Evolutionary conservation across 1,284 basidiomycete genomes (phyloP), one percentile per base, ranked within the genome.

Genomic region (Leccinum griseonigrum): DNA sequence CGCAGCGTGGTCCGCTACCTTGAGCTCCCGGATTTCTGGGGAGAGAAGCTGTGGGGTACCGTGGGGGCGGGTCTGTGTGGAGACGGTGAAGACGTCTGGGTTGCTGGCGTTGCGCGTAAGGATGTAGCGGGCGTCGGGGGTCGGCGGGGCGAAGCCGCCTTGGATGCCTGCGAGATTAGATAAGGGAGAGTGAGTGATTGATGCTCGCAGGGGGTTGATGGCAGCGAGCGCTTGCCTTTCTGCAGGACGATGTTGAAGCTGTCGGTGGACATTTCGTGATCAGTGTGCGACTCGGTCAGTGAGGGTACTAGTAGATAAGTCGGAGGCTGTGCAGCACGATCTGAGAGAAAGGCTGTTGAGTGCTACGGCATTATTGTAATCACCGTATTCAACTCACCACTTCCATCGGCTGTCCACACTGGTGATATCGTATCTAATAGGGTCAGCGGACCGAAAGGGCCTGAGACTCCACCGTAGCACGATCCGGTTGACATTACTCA

Each of bases 121-220:
- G 32, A 78, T 80, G 68, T 84, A 78, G 67, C 88, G 76, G 16
- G 82, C 83, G 51, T 75, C 75, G 4, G 87, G 86, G 7, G 78
- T 85, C 3, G 90, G 85, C 0, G 89, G 87, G 16, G 83, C 85
- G 68, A 92, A 90, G 50, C 90, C 90, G 50, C 90, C 90, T 11
- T 77, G 74, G 70, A 91, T 91, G 63, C 90, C 90, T 48, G 46
- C 13, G 6, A 48, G 46, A 48, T 48, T 7, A 43, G 40, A 43
- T 43, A 43, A 43, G n/a, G 22, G 22, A 26, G 43, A 3, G 46
- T 48, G 18, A 48, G 11, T 11, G 46, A 3, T 48, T 2, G 1
- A 5, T 9, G 11, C 9, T 7, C 46, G 18, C 11, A 22, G 43
- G 43, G 43, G 11, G 22, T 26, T 22, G 18, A 32, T 29, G 16